Conservation (phyloP, 352 stramenopile genomes). For the Saprolegnia parasitica region DNA sequence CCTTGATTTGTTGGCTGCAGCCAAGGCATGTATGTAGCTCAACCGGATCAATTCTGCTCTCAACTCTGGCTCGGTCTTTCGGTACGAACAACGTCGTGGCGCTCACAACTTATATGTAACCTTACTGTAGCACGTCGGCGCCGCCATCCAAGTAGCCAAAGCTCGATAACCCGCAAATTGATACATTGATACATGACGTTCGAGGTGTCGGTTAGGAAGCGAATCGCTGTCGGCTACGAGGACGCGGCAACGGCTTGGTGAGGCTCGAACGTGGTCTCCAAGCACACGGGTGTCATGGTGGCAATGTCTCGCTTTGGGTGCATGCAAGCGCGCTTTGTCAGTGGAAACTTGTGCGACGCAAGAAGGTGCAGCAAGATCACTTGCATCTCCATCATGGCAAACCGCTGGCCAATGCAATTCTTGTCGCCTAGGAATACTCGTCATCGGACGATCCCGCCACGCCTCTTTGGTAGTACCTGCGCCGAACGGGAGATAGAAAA, state of each 20-base stretch:
- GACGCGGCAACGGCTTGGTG: too few relatives aligned
- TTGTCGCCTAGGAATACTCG: conserved; percentile 6
- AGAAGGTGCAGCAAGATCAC: conserved; percentile 39
- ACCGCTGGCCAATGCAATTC: conserved; percentile 44
- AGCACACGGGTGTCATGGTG: background rate
- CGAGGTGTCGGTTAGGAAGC: too few relatives aligned
- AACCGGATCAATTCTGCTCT: conserved; percentile 22
- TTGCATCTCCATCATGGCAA: conserved; percentile 44
- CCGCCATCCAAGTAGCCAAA: too few relatives aligned
- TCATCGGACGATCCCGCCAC: background rate
- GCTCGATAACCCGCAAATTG: too few relatives aligned
- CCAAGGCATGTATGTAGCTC: background rate
- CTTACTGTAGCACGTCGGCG: too few relatives aligned
- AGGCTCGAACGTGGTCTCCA: background rate
- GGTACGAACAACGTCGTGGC: background rate
- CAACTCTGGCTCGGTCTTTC: conserved; percentile 8
- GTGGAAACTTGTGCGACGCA: conserved; percentile 32
- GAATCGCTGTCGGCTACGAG: too few relatives aligned
- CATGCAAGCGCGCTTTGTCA: background rate
- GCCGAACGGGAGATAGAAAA: conserved; percentile 44
- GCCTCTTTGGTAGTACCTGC: background rate
- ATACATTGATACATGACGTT: too few relatives aligned
- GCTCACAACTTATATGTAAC: too few relatives aligned
- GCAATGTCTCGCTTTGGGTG: background rate
- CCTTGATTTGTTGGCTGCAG: background rate